Evolutionary conservation across 1,284 basidiomycete species (phyloP).

Genomic region (Puccinia triticina): DNA sequence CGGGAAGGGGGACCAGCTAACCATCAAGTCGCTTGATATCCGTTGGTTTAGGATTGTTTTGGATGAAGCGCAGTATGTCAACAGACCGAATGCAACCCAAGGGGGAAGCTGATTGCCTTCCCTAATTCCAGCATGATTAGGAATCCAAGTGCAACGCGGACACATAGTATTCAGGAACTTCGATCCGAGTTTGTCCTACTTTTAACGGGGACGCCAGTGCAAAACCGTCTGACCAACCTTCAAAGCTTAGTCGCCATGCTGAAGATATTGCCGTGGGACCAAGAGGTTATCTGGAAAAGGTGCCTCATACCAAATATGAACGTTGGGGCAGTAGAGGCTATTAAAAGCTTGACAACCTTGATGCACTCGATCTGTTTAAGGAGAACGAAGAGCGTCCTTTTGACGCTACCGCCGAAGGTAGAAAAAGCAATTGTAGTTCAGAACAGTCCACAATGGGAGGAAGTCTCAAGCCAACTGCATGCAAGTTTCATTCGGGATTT

Average conservation of each 20-base stretch:
- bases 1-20: neutral
- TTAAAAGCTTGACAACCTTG: neutral
- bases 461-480: no score
- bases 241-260: slow-evolving; percentile 55
- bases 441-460: neutral
- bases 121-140: slow-evolving; percentile 58
- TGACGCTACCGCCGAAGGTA: neutral
- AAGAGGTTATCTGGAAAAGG: no score
- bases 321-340: neutral
- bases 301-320: no score
- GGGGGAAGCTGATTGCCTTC: no score
- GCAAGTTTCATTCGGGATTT: neutral
- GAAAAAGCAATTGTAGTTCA: neutral
- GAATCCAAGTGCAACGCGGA: slow-evolving; percentile 58
- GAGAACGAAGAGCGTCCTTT: neutral
- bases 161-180: slow-evolving; percentile 58
- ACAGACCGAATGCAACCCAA: neutral
- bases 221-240: slow-evolving; percentile 59
- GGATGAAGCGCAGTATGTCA: slow-evolving; percentile 57
- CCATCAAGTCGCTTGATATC: slow-evolving; percentile 50
- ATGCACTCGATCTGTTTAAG: neutral
- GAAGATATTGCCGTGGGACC: neutral
- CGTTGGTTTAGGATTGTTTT: slow-evolving; percentile 60
- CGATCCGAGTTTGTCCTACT: slow-evolving; percentile 57
- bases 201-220: slow-evolving; percentile 59